Conservation (phyloP, 331 rosid species). For the Malus hybrid region DNA sequence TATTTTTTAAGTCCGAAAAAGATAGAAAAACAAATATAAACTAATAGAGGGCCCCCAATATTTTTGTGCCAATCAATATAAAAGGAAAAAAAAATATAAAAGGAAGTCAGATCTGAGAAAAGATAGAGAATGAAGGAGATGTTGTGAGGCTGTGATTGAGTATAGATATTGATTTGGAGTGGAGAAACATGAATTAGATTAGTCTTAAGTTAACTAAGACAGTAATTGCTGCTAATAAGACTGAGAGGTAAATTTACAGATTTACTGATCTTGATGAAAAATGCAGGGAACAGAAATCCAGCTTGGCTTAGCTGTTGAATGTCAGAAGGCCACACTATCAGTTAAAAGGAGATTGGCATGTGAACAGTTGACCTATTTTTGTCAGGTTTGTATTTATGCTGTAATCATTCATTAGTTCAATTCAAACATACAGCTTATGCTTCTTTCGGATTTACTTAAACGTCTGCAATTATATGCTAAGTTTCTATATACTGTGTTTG, state of each 20-base stretch:
- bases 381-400: slow-evolving; percentile 43
- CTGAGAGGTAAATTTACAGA: neutral
- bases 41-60: too few relatives aligned
- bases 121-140: too few relatives aligned
- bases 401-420: neutral
- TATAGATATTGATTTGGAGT: neutral
- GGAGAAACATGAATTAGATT: neutral
- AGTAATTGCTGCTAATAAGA: neutral
- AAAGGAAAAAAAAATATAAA: too few relatives aligned
- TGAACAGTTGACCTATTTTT: slow-evolving; percentile 74
- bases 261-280: neutral
- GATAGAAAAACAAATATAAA: too few relatives aligned
- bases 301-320: slow-evolving; percentile 92
- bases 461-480: neutral
- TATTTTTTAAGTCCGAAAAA: too few relatives aligned
- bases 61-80: too few relatives aligned
- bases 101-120: too few relatives aligned
- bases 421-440: neutral
- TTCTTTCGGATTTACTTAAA: neutral
- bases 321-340: slow-evolving; percentile 69
- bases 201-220: neutral
- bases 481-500: neutral
- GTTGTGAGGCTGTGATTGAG: neutral
- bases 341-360: slow-evolving; percentile 97
- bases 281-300: slow-evolving; percentile 89